Evolutionary conservation across 306 rosid genomes (phyloP).

Genomic region (Alnus rubra): DNA sequence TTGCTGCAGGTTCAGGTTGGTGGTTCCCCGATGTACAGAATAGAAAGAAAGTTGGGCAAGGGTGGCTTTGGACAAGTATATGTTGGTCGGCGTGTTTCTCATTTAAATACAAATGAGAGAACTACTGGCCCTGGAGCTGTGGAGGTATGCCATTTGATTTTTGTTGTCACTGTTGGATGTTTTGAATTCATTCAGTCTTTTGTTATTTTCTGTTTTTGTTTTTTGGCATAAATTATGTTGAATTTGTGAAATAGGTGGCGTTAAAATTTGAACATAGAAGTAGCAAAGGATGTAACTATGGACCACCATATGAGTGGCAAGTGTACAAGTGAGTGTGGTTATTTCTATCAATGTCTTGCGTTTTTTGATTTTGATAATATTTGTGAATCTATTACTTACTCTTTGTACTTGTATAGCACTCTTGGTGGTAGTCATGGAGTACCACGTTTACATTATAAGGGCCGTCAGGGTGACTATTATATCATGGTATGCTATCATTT

Average conservation of each 20-base stretch:
- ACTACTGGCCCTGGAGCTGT: conserved; percentile 66
- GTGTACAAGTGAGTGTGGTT: conserved; percentile 80
- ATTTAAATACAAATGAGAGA: conserved; percentile 61
- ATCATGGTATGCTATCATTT: conserved; percentile 64
- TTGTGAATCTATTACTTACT: conserved; percentile 12
- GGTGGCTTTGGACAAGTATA: conserved; percentile 99
- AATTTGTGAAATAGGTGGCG: conserved; percentile 65
- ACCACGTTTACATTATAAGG: conserved; percentile 87
- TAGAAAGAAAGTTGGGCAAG: conserved; percentile 84
- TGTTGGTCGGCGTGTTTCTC: conserved; percentile 71
- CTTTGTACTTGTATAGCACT: conserved; percentile 48
- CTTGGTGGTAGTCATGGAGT: conserved; percentile 98
- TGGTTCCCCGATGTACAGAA: conserved; percentile 74
- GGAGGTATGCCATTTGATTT: conserved; percentile 52
- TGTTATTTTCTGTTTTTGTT: not conserved
- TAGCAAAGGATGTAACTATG: conserved; percentile 89
- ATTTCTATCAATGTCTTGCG: conserved; percentile 1
- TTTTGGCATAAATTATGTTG: conserved; percentile 6
- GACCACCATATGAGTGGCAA: conserved; percentile 94
- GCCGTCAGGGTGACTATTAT: conserved; percentile 78
- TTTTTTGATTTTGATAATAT: conserved; percentile 1
- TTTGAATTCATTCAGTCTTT: not conserved
- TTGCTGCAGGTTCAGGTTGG: conserved; percentile 80
- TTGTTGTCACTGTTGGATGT: conserved; percentile 5
- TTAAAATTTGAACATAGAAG: conserved; percentile 85